Conservation (phyloP, 352 stramenopile species). For the Phytophthora aleatoria region DNA sequence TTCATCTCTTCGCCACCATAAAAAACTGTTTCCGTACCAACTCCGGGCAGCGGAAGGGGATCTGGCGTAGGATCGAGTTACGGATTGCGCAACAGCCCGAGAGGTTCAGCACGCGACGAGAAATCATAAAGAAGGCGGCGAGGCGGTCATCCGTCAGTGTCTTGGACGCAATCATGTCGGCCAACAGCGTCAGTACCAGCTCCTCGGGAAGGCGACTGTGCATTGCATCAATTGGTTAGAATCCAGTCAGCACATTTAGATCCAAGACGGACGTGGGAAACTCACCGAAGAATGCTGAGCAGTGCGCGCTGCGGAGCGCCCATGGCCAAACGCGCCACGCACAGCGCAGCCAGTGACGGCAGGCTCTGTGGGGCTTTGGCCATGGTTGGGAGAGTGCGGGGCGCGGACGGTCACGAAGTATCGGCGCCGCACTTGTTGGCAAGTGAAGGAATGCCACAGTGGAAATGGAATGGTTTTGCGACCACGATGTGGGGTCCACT, state of each 20-base stretch:
- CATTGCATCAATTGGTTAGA: not conserved
- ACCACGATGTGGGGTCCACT: not conserved
- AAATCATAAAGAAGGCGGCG: slow-evolving; percentile 81
- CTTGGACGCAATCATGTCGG: slow-evolving; percentile 72
- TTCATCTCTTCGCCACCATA: not conserved
- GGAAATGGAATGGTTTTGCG: slow-evolving; percentile 29
- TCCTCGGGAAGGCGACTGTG: slow-evolving; percentile 78
- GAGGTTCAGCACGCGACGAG: slow-evolving; percentile 73
- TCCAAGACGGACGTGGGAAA: slow-evolving; percentile 1
- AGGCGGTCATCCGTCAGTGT: slow-evolving; percentile 86
- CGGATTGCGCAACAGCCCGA: slow-evolving; percentile 76
- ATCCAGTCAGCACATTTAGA: slow-evolving; percentile 11
- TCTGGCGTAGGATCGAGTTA: slow-evolving; percentile 88
- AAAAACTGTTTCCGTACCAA: slow-evolving; percentile 44
- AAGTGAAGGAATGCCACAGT: slow-evolving; percentile 13
- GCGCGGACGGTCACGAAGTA: not conserved
- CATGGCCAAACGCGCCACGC: slow-evolving; percentile 58
- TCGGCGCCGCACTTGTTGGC: slow-evolving; percentile 11
- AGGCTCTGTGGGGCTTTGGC: slow-evolving; percentile 26
- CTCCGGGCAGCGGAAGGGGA: slow-evolving; percentile 82
- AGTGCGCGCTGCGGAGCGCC: slow-evolving; percentile 63
- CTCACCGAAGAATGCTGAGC: slow-evolving; percentile 64
- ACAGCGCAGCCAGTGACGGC: slow-evolving; percentile 65
- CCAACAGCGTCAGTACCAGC: slow-evolving; percentile 74
- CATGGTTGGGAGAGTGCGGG: slow-evolving; percentile 8